Evolutionary conservation across 2,329 filamentous ascomycete genomes (phyloP), one percentile per base, ranked within the genome.

Genomic region (Neonectria punicea): DNA sequence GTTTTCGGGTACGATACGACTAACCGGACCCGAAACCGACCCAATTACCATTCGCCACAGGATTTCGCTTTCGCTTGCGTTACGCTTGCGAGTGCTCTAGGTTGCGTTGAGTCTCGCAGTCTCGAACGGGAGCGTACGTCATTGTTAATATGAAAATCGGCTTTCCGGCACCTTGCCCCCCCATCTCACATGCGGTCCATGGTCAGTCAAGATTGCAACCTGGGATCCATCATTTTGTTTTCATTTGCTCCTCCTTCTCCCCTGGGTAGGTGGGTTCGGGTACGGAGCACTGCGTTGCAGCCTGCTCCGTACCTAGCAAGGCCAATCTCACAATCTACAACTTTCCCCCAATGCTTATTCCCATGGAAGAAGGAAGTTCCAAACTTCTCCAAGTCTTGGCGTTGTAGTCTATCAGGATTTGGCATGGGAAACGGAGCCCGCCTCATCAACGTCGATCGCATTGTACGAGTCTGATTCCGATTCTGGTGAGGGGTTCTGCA

Each of bases 1-100:
- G 63, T 55, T 69, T 72, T 70, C 28, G 62, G 69, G 49, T 55
- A 16, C 22, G 34, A 58, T 58, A 43, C 34, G 34, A 54, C 28
- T 13, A 43, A 28, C 36, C 16, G 49, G 32, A 30, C 46, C 54
- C 39, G 50, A 43, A 13, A 25, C 30, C 16, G n/a, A 34, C 22
- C 16, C 20, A 43, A 36, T 56, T 22, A 25, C 54, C 13, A 58
- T 53, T 63, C 32, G 61, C 55, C 39, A 18, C 25, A 25, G 25
- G 10, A 39, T 14, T 10, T 60, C 57, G 50, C 34, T 61, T 43
- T 64, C 61, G 61, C 61, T 56, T 46, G 39, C 22, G 28, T 11
- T 25, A 16, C 22, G 20, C 22, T 39, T 16, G 16, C 36, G n/a
- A 39, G 36, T 14, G n/a, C 18, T 53, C 39, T 63, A 14, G 55